Conservation (phyloP, 78 protist genomes). For the Paulinella micropora region DNA sequence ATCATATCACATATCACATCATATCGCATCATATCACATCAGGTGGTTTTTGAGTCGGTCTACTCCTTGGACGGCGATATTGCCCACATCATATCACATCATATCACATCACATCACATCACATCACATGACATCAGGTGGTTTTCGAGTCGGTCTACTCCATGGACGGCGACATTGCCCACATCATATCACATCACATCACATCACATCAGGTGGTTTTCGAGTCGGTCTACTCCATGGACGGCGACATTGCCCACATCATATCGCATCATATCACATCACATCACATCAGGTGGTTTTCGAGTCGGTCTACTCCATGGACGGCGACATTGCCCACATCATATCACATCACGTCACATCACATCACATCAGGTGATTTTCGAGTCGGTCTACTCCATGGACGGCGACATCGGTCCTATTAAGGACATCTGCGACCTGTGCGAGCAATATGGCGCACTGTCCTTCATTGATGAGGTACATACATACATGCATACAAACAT, state of each 20-base stretch:
- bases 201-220: too few species aligned
- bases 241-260: constrained; percentile 71
- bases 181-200: too few species aligned
- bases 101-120: too few species aligned
- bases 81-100: too few species aligned
- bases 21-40: too few species aligned
- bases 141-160: constrained; percentile 77
- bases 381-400: constrained; percentile 81
- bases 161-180: constrained; percentile 76
- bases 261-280: too few species aligned
- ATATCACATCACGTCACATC: too few species aligned
- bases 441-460: constrained; percentile 61
- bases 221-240: constrained; percentile 81
- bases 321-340: constrained; percentile 71
- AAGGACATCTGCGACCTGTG: constrained; percentile 60
- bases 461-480: constrained; percentile 81
- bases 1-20: too few species aligned
- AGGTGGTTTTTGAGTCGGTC: constrained; percentile 76
- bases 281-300: too few species aligned
- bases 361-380: too few species aligned
- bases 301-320: constrained; percentile 81
- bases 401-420: constrained; percentile 75
- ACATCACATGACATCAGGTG: too few species aligned
- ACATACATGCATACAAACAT: too few species aligned
- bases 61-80: constrained; percentile 78